Percentiles rank a stretch among this genome's conserved stretches.
These are phyloP conservation scores for Draba incana DNA, from an alignment of 345 rosid genomes.

Conservation along the genomic window DNA sequence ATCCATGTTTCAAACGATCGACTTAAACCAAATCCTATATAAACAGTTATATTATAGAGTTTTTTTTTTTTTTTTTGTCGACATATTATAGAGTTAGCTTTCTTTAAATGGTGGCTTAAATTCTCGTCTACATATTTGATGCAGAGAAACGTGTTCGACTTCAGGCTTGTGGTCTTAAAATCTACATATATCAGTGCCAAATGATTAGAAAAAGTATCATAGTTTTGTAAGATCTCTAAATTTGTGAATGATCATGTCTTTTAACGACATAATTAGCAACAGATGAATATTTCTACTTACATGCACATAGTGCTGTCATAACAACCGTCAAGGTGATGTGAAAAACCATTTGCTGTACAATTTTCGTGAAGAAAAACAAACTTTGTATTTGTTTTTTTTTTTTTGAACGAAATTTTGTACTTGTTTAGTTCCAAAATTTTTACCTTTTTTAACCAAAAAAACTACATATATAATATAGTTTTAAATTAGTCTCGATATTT, in stretches of 20 bases:
- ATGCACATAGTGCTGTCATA: constrained; percentile 19
- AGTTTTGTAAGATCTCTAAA: constrained; percentile 8
- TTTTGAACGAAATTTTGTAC: background rate
- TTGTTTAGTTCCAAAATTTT: background rate
- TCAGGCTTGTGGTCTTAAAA: background rate
- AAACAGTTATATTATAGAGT: too few species aligned
- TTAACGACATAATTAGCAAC: constrained; percentile 1
- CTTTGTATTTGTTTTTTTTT: too few species aligned
- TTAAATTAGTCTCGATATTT: too few species aligned
- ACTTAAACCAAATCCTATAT: constrained; percentile 3
- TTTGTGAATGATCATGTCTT: background rate
- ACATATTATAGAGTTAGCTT: constrained; percentile 7
- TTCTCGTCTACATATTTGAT: background rate
- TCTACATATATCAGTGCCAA: background rate
- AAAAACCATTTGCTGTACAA: background rate
- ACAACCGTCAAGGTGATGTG: constrained; percentile 12
- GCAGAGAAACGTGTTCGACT: constrained; percentile 17
- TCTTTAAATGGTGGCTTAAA: constrained; percentile 7
- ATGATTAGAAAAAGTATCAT: constrained; percentile 8
- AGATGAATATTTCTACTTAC: background rate
- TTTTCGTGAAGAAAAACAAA: background rate
- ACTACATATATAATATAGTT: background rate
- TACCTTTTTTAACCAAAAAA: background rate
- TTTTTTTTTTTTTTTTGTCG: too few species aligned
- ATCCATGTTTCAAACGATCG: constrained; percentile 1